These are phyloP conservation scores for Vitis rupestris DNA, from an alignment of 164 flowering plant species.

Conservation along the genomic window DNA sequence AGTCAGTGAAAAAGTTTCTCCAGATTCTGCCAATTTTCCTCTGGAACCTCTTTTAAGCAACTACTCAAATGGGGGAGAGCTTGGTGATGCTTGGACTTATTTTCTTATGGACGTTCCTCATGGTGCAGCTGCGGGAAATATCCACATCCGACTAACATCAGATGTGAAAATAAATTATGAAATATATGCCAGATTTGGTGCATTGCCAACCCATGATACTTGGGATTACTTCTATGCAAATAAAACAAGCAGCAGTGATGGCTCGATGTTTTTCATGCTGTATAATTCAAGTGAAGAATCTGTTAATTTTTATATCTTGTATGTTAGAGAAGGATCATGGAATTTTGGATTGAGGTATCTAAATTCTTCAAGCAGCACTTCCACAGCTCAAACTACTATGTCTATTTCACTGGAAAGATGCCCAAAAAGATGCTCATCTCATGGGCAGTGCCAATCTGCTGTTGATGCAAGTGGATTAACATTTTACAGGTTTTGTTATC, in stretches of 20 bases:
- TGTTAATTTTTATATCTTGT: constrained; percentile 64
- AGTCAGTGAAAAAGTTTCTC: constrained; percentile 31
- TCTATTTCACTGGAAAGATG: constrained; percentile 78
- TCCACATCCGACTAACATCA: constrained; percentile 58
- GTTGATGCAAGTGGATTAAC: constrained; percentile 77
- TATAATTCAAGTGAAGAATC: constrained; percentile 57
- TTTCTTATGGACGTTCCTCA: constrained; percentile 71
- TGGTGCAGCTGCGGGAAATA: constrained; percentile 85
- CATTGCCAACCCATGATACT: constrained; percentile 56
- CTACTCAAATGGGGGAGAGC: constrained; percentile 34
- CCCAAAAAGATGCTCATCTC: constrained; percentile 72
- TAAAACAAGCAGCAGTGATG: constrained; percentile 56
- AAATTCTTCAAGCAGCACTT: constrained; percentile 13
- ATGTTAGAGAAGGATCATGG: constrained; percentile 88
- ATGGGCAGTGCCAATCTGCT: constrained; percentile 56
- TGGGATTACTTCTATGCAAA: constrained; percentile 78
- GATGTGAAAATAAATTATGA: constrained; percentile 47
- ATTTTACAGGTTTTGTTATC: constrained; percentile 58
- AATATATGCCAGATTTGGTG: constrained; percentile 78
- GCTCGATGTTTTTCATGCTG: constrained; percentile 57
- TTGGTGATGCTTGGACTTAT: constrained; percentile 66
- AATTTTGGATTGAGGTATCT: constrained; percentile 63
- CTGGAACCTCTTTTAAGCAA: constrained; percentile 69
- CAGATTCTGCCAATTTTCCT: constrained; percentile 47
- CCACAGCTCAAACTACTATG: constrained; percentile 40